Base-by-base conservation (phyloP, 2,329 filamentous ascomycete species). In the Aspergillus fumigatus region DNA sequence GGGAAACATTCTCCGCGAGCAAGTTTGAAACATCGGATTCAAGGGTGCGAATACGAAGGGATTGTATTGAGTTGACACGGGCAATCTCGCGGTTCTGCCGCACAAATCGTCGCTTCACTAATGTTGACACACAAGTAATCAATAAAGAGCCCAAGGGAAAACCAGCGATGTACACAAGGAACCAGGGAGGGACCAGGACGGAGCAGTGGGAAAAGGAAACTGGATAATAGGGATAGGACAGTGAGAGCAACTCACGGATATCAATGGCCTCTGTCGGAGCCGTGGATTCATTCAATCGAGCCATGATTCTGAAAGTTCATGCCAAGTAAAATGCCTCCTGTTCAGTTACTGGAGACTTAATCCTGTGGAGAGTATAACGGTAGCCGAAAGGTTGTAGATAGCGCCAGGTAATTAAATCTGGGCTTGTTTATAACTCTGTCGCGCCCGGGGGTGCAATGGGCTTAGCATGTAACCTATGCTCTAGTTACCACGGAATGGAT, bases 41-140 rank as follows among this genome's bases (percentile, higher is more conserved):
- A 51, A 88, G 78, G 55, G 77, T 81, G 57, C 85, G 83, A 57
- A 88, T 87, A 50, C 84, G 83, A 50, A 86, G 76, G 3, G 83
- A 86, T 69, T 88, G 85, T 54, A 79, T 80, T 6, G 85, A 87
- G 66, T 88, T 87, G 59, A 79, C 82, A 62, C 82, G 79, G 57
- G 84, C 84, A 57, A 88, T 82, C 67, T 88, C 85, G 63, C 85
- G 82, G 67, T 88, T 88, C 68, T 88, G 85, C 54, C 85, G 76
- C 60, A 87, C 77, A 67, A 87, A 87, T 62, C 84, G 77, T 58
- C 85, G 78, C 74, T 86, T 88, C 53, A 87, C 84, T 86, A 59
- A 26, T 17, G 6, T 25, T 43, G 17, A 21, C 14, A 23, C 29
- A 23, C n/a, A 4, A 29, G 29, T 4, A 8, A 17, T 27, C 19